These are phyloP conservation scores for Pelargonium exstipulatum DNA, from an alignment of 441 rosid genomes.

Conservation along the genomic window DNA sequence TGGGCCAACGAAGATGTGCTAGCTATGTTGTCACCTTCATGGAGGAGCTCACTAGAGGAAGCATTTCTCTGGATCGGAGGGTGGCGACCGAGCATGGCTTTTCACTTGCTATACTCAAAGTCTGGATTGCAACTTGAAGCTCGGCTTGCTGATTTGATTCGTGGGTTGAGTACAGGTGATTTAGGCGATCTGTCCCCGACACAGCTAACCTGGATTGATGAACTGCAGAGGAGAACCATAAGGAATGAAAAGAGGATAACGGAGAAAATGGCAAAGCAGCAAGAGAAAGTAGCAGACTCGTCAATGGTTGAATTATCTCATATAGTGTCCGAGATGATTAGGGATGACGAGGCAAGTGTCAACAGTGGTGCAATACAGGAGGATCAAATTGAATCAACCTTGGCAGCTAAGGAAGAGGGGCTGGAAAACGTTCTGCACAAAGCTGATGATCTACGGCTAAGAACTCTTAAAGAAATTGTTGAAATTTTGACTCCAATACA, in stretches of 20 bases:
- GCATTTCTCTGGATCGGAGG: conserved; percentile 39
- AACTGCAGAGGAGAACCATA: conserved; percentile 24
- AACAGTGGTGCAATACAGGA: background rate
- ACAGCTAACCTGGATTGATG: conserved; percentile 31
- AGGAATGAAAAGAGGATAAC: conserved; percentile 32
- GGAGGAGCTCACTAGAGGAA: conserved; percentile 39
- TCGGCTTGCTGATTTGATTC: conserved; percentile 25
- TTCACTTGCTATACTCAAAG: conserved; percentile 47
- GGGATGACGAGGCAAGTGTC: background rate
- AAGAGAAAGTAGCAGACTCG: conserved; percentile 36
- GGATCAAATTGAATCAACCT: conserved; percentile 19
- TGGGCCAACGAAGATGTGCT: conserved; percentile 31
- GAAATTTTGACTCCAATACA: conserved; percentile 32
- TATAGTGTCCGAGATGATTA: conserved; percentile 19
- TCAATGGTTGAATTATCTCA: conserved; percentile 33
- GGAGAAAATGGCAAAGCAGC: conserved; percentile 35
- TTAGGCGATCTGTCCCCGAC: conserved; percentile 32
- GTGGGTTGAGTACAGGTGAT: conserved; percentile 31
- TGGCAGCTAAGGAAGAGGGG: conserved; percentile 26
- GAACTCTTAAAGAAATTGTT: conserved; percentile 30
- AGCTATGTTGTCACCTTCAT: conserved; percentile 38
- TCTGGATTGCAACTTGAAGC: conserved; percentile 40
- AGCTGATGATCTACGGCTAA: conserved; percentile 41
- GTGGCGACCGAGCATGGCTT: conserved; percentile 45
- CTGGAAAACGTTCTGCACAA: conserved; percentile 24